Conservation (phyloP, 768 basidiomycete species). For the Tylopilus vinaceipallidus region DNA sequence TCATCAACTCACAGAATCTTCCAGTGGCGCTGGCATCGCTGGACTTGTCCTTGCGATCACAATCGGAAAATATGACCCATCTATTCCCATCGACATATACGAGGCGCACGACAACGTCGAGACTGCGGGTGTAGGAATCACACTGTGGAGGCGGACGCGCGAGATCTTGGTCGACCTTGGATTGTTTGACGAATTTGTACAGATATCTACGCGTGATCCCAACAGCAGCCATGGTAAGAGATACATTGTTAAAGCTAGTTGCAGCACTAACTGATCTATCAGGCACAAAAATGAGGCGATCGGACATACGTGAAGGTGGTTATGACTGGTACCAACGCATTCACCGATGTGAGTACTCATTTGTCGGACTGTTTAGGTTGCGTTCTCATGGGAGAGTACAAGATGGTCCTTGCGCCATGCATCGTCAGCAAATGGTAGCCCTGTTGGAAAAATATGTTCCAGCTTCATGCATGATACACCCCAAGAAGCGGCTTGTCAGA, state of each 20-base stretch:
- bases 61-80: slow-evolving; percentile 31
- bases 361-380: neutral
- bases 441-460: slow-evolving; percentile 20
- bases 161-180: slow-evolving; percentile 42
- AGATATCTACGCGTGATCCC: slow-evolving; percentile 13
- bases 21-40: slow-evolving; percentile 40
- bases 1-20: neutral
- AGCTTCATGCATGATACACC: slow-evolving; percentile 13
- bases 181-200: slow-evolving; percentile 33
- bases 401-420: slow-evolving; percentile 14
- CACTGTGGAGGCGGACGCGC: slow-evolving; percentile 47
- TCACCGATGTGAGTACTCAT: slow-evolving; percentile 18
- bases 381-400: neutral
- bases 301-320: slow-evolving; percentile 35
- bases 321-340: slow-evolving; percentile 26
- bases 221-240: slow-evolving; percentile 15
- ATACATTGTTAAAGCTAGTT: neutral
- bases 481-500: slow-evolving; percentile 16
- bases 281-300: slow-evolving; percentile 9
- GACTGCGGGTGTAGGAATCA: slow-evolving; percentile 40
- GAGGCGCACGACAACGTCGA: slow-evolving; percentile 42
- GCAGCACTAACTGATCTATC: neutral
- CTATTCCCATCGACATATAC: slow-evolving; percentile 41
- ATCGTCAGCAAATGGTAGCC: slow-evolving; percentile 22
- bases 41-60: slow-evolving; percentile 42